Percentiles rank a stretch among this genome's conserved stretches.
These are phyloP conservation scores for Carallia pectinifolia DNA, from an alignment of 345 rosid genomes.

Conservation along the genomic window DNA sequence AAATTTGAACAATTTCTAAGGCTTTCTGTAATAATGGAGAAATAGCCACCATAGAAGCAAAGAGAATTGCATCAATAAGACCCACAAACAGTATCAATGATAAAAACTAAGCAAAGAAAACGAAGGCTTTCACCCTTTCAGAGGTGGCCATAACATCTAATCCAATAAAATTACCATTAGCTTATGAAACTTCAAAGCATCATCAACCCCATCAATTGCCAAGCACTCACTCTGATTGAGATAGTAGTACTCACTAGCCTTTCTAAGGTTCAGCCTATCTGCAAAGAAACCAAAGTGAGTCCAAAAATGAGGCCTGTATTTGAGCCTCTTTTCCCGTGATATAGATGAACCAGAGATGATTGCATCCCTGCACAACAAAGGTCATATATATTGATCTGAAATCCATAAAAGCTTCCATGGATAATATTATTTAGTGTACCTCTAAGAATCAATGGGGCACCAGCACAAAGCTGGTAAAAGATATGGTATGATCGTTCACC, in stretches of 20 bases:
- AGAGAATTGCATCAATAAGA: neutral
- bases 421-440: conserved; percentile 41
- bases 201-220: conserved; percentile 69
- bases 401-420: conserved; percentile 7
- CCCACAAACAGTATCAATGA: too few species aligned
- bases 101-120: neutral
- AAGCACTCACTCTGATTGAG: conserved; percentile 86
- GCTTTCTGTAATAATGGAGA: conserved; percentile 58
- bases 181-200: conserved; percentile 60
- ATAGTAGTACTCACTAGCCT: conserved; percentile 75
- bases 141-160: conserved; percentile 5
- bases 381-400: conserved; percentile 6
- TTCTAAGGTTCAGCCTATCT: conserved; percentile 77
- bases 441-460: conserved; percentile 78
- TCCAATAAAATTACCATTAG: conserved; percentile 54
- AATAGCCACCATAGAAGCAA: conserved; percentile 10
- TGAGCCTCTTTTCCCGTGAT: neutral
- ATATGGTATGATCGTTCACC: conserved; percentile 94
- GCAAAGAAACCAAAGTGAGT: conserved; percentile 25
- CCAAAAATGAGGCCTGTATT: neutral
- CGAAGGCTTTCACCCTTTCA: conserved; percentile 3
- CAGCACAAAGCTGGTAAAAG: conserved; percentile 92
- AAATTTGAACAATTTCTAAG: conserved; percentile 62
- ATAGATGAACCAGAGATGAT: neutral
- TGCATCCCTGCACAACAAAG: neutral